Percentiles rank a stretch among this genome's conserved stretches.
Evolutionary conservation across 1,139 yeast genomes (phyloP).

Genomic region (Lodderomyces pseudojiufengensis): DNA sequence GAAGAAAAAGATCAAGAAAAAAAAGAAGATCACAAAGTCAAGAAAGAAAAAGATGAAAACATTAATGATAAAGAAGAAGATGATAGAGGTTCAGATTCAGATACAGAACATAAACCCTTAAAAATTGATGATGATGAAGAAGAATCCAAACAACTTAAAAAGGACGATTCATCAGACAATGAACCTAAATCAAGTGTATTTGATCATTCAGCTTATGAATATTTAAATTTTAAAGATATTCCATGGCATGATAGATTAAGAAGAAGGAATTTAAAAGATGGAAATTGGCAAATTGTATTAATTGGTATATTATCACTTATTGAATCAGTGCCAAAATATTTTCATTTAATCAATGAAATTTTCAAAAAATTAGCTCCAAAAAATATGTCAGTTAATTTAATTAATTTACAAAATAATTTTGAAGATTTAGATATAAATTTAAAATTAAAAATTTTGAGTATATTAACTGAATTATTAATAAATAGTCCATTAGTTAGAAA

Average conservation of each 20-base stretch:
- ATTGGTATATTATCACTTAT: conserved; percentile 68
- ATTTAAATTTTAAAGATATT: conserved; percentile 56
- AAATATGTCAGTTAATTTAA: conserved; percentile 45
- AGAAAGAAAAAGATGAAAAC: conserved; percentile 13
- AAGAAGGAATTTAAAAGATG: conserved; percentile 74
- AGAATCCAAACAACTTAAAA: conserved; percentile 19
- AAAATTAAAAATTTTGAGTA: conserved; percentile 50
- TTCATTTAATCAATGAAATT: conserved; percentile 42
- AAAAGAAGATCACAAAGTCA: conserved; percentile 11
- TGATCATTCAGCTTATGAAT: conserved; percentile 50
- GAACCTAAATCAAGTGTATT: conserved; percentile 18
- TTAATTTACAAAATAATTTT: conserved; percentile 50
- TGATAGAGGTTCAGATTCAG: conserved; percentile 26
- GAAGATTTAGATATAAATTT: conserved; percentile 43
- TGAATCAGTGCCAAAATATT: conserved; percentile 55
- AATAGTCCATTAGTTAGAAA: conserved; percentile 58
- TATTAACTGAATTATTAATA: conserved; percentile 55
- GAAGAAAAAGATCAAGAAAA: conserved; percentile 19
- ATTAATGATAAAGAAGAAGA: conserved; percentile 10
- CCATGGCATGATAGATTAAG: conserved; percentile 78
- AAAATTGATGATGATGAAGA: conserved; percentile 27
- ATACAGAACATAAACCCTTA: conserved; percentile 19
- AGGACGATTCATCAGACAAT: conserved; percentile 25
- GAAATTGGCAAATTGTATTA: conserved; percentile 78
- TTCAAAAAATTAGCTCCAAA: conserved; percentile 57